Evolutionary conservation across 495 filamentous ascomycete genomes (phyloP), one percentile per base, ranked within the genome.

Genomic region (Lepraria neglecta): DNA sequence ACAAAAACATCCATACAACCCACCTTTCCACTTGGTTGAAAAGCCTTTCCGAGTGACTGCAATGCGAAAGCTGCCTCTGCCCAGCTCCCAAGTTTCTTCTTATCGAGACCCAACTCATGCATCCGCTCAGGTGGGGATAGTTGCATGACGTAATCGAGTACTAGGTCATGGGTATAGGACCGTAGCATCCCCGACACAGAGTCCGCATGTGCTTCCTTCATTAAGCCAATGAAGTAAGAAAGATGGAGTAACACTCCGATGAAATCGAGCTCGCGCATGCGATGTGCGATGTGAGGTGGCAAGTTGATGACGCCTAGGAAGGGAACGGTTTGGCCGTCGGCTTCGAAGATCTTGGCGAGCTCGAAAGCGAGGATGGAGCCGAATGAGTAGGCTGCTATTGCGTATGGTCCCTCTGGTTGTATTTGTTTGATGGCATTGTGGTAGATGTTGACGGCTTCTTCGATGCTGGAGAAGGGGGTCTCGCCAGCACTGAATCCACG

Each of bases 301-400:
- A 73, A 63, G 50, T 76, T 72, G 64, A 72, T 70, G 11, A 56
- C 64, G 28, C 67, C 74, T 1, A 73, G 40, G 50, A 73, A 76
- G 11, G 57, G 42, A 6, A 74, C 70, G 24, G 58, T 53, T 19
- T 73, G 68, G 1, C 70, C 68, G 14, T 69, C 51, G 0, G n/a
- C 55, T 24, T 80, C 72, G 5, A 85, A 72, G 6, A 64, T 12
- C 65, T 84, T 84, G 21, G 73, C 67, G 3, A 78, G 65, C 60
- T 85, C 83, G 44, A 83, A 86, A 2, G 81, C 78, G 3, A 83
- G 53, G 69, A 82, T 80, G 0, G 65, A 62, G 10, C 82, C 83
- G 59, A 75, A 81, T 0, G 72, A 78, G 65, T 83, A 86, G 3
- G 82, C 82, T 0, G 78, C 78, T 2, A 86, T 61, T 2, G 78